Percentiles rank a stretch among this genome's conserved stretches.
These are phyloP conservation scores for Leccinum idahoense DNA, from an alignment of 1,284 basidiomycete genomes.

Conservation along the genomic window DNA sequence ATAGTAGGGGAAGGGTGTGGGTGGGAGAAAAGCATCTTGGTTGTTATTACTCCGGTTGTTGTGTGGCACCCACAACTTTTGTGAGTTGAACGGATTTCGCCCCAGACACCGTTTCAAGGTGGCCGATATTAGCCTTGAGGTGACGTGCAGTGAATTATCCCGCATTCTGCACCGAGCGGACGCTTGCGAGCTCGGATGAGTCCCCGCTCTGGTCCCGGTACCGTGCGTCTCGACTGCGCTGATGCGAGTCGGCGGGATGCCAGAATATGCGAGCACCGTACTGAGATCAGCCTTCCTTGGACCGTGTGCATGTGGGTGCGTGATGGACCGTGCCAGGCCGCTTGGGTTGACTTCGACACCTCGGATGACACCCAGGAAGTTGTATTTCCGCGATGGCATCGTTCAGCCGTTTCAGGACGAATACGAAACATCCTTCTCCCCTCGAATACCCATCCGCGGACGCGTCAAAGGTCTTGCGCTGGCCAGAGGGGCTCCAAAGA, in stretches of 20 bases:
- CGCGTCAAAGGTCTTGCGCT: conserved; percentile 67
- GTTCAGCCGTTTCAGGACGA: conserved; percentile 64
- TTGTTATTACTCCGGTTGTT: conserved; percentile 23
- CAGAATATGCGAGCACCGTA: conserved; percentile 42
- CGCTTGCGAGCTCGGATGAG: conserved; percentile 56
- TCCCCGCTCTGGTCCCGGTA: conserved; percentile 67
- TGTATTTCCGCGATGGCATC: conserved; percentile 62
- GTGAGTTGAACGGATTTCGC: conserved; percentile 35
- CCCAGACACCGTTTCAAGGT: conserved; percentile 71
- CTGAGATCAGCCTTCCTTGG: conserved; percentile 51
- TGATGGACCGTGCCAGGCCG: conserved; percentile 50
- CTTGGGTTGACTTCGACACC: conserved; percentile 69
- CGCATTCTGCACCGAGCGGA: conserved; percentile 45
- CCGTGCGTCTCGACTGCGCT: conserved; percentile 71
- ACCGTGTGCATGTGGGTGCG: conserved; percentile 55
- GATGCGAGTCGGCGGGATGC: conserved; percentile 43
- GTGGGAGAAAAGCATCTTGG: not conserved
- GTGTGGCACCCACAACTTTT: conserved; percentile 55
- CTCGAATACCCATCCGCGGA: conserved; percentile 70
- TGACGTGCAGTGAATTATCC: conserved; percentile 55
- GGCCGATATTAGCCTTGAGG: conserved; percentile 70
- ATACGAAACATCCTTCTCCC: conserved; percentile 66
- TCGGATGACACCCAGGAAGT: conserved; percentile 62
- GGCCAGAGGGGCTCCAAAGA: conserved; percentile 60
- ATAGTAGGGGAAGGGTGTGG: not conserved